Percentiles rank a stretch among this genome's conserved stretches.
Conservation (phyloP, 1,139 yeast species). For the Geotrichum carabidarum region DNA sequence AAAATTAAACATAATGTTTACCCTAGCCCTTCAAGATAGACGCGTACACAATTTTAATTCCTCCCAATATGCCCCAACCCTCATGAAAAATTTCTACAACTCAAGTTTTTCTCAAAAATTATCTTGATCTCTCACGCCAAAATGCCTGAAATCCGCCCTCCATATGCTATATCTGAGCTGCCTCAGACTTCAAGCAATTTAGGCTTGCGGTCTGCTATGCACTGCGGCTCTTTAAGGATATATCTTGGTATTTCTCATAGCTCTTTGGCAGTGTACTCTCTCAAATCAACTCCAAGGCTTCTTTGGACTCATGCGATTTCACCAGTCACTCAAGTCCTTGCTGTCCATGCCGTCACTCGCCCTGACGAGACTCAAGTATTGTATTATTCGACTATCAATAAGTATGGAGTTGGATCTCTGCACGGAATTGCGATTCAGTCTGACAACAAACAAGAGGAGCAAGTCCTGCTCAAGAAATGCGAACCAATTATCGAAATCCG, state of each 20-base stretch:
- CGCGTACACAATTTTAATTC: not conserved
- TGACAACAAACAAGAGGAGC: slow-evolving; percentile 19
- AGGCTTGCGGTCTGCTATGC: slow-evolving; percentile 20
- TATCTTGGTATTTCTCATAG: slow-evolving; percentile 73
- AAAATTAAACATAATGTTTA: not conserved
- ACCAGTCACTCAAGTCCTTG: slow-evolving; percentile 50
- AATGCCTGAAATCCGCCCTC: slow-evolving; percentile 37
- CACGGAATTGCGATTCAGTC: slow-evolving; percentile 13
- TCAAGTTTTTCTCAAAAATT: not conserved
- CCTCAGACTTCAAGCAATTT: slow-evolving; percentile 28
- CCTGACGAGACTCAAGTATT: slow-evolving; percentile 10
- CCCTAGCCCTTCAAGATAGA: slow-evolving; percentile 3
- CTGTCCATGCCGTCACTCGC: slow-evolving; percentile 26
- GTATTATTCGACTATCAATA: slow-evolving; percentile 15
- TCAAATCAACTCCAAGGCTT: slow-evolving; percentile 76
- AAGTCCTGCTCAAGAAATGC: slow-evolving; percentile 17
- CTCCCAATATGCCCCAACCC: slow-evolving; percentile 13
- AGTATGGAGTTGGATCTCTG: slow-evolving; percentile 16
- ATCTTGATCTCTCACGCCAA: not conserved
- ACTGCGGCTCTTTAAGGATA: slow-evolving; percentile 20
- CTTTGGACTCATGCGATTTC: slow-evolving; percentile 69
- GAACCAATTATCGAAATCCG: slow-evolving; percentile 21
- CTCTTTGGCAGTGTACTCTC: slow-evolving; percentile 62
- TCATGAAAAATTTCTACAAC: slow-evolving; percentile 6
- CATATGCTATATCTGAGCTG: slow-evolving; percentile 33